Conservation (phyloP, 208 protist genomes). For the Trypanosoma lewisi region DNA sequence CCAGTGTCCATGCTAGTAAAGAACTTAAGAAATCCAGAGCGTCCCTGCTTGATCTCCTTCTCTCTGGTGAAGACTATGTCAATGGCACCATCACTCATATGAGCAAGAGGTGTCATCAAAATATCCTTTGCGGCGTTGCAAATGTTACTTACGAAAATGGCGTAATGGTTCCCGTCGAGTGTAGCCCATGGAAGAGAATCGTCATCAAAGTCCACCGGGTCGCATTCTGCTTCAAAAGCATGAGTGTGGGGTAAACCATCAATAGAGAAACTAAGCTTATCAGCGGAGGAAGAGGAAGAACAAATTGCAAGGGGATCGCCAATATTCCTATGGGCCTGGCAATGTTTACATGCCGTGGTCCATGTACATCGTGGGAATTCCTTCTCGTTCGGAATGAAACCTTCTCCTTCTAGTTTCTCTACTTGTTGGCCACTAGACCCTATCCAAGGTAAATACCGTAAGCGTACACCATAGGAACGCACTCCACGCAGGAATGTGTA, state of each 20-base stretch:
- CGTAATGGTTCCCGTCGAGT: slow-evolving; percentile 65
- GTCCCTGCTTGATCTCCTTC: slow-evolving; percentile 29
- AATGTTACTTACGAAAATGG: slow-evolving; percentile 65
- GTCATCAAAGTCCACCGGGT: slow-evolving; percentile 61
- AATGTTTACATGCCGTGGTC: slow-evolving; percentile 61
- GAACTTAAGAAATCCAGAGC: slow-evolving; percentile 70
- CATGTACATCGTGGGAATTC: slow-evolving; percentile 69
- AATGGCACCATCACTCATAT: slow-evolving; percentile 78
- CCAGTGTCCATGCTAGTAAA: slow-evolving; percentile 61
- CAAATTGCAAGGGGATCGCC: too few relatives aligned
- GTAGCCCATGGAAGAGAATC: slow-evolving; percentile 66
- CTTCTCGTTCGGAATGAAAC: slow-evolving; percentile 34
- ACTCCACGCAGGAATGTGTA: slow-evolving; percentile 63
- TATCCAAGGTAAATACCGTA: slow-evolving; percentile 82
- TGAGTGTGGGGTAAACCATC: slow-evolving; percentile 11
- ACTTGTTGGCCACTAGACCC: slow-evolving; percentile 27
- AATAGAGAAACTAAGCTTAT: slow-evolving; percentile 7
- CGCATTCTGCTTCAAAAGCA: background rate
- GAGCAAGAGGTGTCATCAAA: slow-evolving; percentile 69
- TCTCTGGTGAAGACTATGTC: slow-evolving; percentile 65
- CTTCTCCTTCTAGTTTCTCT: slow-evolving; percentile 51
- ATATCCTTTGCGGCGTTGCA: slow-evolving; percentile 72
- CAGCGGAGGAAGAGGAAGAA: too few relatives aligned
- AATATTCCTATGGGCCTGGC: slow-evolving; percentile 34
- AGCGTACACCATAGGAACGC: slow-evolving; percentile 38